Conservation (phyloP, 257 asterid species). For the Nicotiana benthamiana region DNA sequence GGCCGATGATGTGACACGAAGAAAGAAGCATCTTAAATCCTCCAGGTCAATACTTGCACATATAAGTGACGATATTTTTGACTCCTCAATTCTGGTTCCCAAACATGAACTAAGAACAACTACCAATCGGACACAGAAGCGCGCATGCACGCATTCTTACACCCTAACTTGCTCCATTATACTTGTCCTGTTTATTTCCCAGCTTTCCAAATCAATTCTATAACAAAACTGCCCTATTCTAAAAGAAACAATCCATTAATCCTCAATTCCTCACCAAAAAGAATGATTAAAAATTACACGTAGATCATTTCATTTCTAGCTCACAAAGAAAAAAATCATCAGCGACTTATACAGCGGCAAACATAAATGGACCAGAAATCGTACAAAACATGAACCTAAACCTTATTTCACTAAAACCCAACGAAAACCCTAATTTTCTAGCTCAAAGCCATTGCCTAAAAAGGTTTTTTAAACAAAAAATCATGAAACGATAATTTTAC, state of each 20-base stretch:
- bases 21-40: neutral
- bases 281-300: too few species aligned
- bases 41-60: too few species aligned
- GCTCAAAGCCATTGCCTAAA: neutral
- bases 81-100: too few species aligned
- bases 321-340: neutral
- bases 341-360: neutral
- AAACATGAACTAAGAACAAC: neutral
- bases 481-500: neutral
- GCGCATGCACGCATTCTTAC: neutral
- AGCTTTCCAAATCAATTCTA: neutral
- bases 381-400: neutral
- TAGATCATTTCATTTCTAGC: neutral
- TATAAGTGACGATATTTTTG: too few species aligned
- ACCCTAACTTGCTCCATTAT: neutral
- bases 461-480: neutral
- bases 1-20: neutral
- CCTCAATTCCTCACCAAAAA: neutral
- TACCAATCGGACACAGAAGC: neutral
- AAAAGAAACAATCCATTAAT: neutral
- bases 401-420: too few species aligned
- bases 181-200: neutral
- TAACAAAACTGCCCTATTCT: neutral
- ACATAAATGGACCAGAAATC: neutral
- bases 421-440: neutral